Base-by-base conservation (phyloP, 164 flowering plant species). In the Vitis amurensis region DNA sequence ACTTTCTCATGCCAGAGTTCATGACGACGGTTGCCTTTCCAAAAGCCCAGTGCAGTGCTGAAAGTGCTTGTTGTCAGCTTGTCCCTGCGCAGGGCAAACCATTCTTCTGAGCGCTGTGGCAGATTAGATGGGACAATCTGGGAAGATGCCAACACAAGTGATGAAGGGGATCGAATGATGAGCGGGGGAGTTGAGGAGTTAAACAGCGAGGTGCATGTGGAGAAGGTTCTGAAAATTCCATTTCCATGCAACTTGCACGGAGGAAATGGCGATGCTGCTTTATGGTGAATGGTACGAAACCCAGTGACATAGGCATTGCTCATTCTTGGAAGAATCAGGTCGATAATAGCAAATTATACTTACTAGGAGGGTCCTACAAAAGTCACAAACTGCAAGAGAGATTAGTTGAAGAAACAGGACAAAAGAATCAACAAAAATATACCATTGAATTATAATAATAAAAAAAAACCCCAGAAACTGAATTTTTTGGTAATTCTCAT, bases 1-100 rank as follows among this genome's bases (percentile, higher is more conserved):
- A 88, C 99, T 75, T 96, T 96, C 79, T 96, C 98, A 12, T 85
- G 83, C 99, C 99, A 96, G 31, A 96, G 94, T 80, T 88, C 96
- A 60, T 72, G 63, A 2, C 98, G 84, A 16, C 95, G 90, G 8
- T 75, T 85, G 57, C 94, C 92, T 78, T 93, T 96, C 98, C 99
- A 96, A 55, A 96, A 84, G 8, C 99, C 98, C 55, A 96, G 73
- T 29, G 92, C 97, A 14, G 99, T 91, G 80, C 97, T 88, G 79
- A 96, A 96, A 51, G 97, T 88, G 84, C 99, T 96, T 11, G 98
- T 86, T 9, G 98, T 96, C 55, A 96, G 83, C 81, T 80, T 91
- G 79, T 93, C 92, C 78, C 68, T 87, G 10, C 98, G 87, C 29
- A 91, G 90, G 14, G 91, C 94, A 76, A 96, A 96, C 99, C 99